Percentiles rank a stretch among this genome's conserved stretches.
phyloP scores from a whole-genome alignment of 2,329 filamentous ascomycete genomes.

The Plenodomus tracheiphilus region DNA sequence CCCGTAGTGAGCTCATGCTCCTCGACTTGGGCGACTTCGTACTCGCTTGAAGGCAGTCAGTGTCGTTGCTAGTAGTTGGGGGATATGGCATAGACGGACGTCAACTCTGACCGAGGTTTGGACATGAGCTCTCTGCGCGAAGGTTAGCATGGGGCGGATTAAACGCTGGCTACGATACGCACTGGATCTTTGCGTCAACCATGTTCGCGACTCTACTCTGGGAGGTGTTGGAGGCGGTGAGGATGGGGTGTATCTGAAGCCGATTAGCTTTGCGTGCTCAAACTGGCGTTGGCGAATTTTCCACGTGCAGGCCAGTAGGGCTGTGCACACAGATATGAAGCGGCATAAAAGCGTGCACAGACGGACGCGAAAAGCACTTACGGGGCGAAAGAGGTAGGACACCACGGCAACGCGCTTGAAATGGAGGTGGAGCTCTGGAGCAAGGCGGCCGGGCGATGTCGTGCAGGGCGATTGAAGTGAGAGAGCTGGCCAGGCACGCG shows the following conservation, averaged over 20 bases:
- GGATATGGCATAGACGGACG: constrained; percentile 61
- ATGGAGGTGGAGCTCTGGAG: constrained; percentile 28
- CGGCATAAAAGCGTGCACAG: constrained; percentile 24
- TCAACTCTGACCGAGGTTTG: constrained; percentile 88
- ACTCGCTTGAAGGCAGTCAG: constrained; percentile 65
- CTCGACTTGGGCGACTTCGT: constrained; percentile 81
- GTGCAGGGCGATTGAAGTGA: constrained; percentile 30
- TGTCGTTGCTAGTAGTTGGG: constrained; percentile 1
- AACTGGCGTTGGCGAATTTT: constrained; percentile 24
- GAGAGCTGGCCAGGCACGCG: constrained; percentile 16
- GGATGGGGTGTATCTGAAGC: constrained; percentile 4
- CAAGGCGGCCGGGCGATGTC: constrained; percentile 22
- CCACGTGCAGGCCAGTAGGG: constrained; percentile 8
- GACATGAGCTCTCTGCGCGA: constrained; percentile 76
- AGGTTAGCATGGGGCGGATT: too few relatives aligned
- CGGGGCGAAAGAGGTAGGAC: constrained; percentile 20
- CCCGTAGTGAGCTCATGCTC: constrained; percentile 80
- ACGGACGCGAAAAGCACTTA: constrained; percentile 5
- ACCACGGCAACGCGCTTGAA: constrained; percentile 36
- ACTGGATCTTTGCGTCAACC: constrained; percentile 52
- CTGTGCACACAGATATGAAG: constrained; percentile 13
- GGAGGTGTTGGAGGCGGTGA: neutral
- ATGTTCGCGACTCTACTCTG: constrained; percentile 15
- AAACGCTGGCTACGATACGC: constrained; percentile 12
- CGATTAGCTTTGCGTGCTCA: constrained; percentile 25